Conservation (phyloP, 2,329 filamentous ascomycete genomes). For the Aspergillus sp. region DNA sequence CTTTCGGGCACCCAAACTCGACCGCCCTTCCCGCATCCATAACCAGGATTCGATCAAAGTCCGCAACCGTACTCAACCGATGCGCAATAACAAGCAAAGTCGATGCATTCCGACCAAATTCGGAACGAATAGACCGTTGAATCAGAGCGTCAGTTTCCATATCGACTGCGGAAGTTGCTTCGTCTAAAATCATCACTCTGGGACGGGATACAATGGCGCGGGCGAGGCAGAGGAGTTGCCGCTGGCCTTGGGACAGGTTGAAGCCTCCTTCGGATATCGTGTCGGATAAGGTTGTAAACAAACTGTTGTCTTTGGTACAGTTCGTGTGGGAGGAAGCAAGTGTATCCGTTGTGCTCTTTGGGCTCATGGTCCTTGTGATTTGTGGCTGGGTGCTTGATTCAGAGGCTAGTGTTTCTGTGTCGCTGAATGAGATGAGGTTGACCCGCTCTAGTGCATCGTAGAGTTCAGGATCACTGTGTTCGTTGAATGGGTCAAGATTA, state of each 20-base stretch:
- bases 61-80: slow-evolving; percentile 55
- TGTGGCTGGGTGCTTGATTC: not conserved
- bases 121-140: slow-evolving; percentile 64
- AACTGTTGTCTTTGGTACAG: slow-evolving; percentile 18
- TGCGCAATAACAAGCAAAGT: slow-evolving; percentile 61
- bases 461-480: slow-evolving; percentile 62
- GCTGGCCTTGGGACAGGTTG: slow-evolving; percentile 42
- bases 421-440: slow-evolving; percentile 51
- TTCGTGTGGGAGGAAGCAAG: slow-evolving; percentile 3
- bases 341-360: slow-evolving; percentile 1
- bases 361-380: not conserved
- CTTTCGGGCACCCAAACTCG: slow-evolving; percentile 60
- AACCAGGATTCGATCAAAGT: slow-evolving; percentile 69
- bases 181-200: slow-evolving; percentile 72
- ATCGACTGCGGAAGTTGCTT: slow-evolving; percentile 72
- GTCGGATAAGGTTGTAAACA: slow-evolving; percentile 57
- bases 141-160: slow-evolving; percentile 70
- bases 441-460: slow-evolving; percentile 63
- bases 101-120: slow-evolving; percentile 52
- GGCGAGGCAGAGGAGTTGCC: slow-evolving; percentile 22
- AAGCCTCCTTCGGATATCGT: slow-evolving; percentile 64
- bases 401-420: slow-evolving; percentile 26
- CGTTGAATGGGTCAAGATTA: slow-evolving; percentile 69
- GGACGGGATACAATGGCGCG: slow-evolving; percentile 58
- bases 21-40: slow-evolving; percentile 60